A percentile compares a stretch with the other conserved stretches of the same genome.
Evolutionary conservation across 1,284 basidiomycete species (phyloP).

Genomic region (Leccinum huronense): DNA sequence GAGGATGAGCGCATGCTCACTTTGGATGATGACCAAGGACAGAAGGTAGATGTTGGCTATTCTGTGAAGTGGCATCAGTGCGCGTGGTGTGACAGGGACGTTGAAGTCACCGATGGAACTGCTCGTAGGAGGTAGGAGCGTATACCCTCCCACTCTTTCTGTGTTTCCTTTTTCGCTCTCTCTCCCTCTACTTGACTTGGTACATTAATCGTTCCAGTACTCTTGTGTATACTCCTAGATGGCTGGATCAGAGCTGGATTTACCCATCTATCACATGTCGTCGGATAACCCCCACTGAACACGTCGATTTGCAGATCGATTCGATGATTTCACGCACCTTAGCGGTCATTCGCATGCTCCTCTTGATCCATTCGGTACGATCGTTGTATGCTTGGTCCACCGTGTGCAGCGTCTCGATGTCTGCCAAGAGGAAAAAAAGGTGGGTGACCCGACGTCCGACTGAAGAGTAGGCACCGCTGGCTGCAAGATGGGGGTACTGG

Average conservation of each 20-base stretch:
- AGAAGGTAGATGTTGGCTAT: too few species aligned
- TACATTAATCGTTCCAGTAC: conserved; percentile 69
- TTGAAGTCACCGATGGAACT: too few species aligned
- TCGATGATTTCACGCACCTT: conserved; percentile 45
- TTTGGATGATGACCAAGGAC: conserved; percentile 49
- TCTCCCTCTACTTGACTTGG: conserved; percentile 30
- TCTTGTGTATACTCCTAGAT: conserved; percentile 87
- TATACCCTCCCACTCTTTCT: background rate
- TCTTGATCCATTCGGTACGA: conserved; percentile 84
- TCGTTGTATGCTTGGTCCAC: conserved; percentile 86
- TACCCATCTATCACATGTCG: conserved; percentile 70
- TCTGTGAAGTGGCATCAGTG: too few species aligned
- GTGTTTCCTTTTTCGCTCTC: background rate
- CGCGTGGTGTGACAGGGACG: too few species aligned
- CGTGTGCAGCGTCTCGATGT: conserved; percentile 77
- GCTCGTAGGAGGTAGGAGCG: background rate
- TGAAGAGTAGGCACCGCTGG: conserved; percentile 51
- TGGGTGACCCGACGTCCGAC: background rate
- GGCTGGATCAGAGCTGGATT: conserved; percentile 89
- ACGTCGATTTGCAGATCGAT: conserved; percentile 1
- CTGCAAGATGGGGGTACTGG: conserved; percentile 54
- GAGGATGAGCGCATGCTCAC: conserved; percentile 39
- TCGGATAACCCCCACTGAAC: conserved; percentile 15
- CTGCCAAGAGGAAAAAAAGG: conserved; percentile 35
- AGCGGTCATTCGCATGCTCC: conserved; percentile 80